These are phyloP conservation scores for Ceratobasidium sp. DNA, from an alignment of 1,284 basidiomycete species.

Conservation along the genomic window DNA sequence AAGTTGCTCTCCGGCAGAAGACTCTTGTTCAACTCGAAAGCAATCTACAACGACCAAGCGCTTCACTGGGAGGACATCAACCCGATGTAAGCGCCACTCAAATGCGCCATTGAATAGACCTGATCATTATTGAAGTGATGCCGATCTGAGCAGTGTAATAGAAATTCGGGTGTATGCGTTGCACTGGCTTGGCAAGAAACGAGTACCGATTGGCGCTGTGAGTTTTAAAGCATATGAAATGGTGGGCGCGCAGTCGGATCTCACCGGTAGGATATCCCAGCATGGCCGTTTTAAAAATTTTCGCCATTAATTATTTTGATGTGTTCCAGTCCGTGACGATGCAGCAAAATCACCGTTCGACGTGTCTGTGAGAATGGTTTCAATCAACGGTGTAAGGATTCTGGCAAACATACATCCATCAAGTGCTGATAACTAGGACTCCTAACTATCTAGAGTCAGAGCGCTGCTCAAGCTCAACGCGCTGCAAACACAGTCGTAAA, in stretches of 20 bases:
- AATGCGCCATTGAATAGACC: neutral
- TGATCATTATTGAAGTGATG: neutral
- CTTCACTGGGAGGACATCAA: conserved; percentile 11
- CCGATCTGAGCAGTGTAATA: neutral
- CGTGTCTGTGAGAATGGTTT: neutral
- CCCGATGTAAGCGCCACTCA: conserved; percentile 4
- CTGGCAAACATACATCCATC: neutral
- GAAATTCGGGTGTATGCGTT: conserved; percentile 1
- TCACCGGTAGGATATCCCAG: neutral
- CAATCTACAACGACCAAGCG: neutral
- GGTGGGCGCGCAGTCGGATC: neutral
- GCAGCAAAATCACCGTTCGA: neutral
- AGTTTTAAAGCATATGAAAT: neutral
- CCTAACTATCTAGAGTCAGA: too few species aligned
- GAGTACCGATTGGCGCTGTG: neutral
- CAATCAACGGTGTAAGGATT: neutral
- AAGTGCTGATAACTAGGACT: neutral
- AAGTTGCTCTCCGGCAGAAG: neutral
- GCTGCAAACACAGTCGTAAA: neutral
- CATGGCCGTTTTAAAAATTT: neutral
- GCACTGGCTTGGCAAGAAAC: neutral
- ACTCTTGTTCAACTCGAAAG: neutral
- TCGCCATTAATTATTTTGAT: neutral
- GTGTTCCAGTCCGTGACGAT: neutral
- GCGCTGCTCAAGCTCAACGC: neutral